phyloP scores from a whole-genome alignment of 225 moss, liverwort and hornwort genomes.

The Pleurozium schreberi region DNA sequence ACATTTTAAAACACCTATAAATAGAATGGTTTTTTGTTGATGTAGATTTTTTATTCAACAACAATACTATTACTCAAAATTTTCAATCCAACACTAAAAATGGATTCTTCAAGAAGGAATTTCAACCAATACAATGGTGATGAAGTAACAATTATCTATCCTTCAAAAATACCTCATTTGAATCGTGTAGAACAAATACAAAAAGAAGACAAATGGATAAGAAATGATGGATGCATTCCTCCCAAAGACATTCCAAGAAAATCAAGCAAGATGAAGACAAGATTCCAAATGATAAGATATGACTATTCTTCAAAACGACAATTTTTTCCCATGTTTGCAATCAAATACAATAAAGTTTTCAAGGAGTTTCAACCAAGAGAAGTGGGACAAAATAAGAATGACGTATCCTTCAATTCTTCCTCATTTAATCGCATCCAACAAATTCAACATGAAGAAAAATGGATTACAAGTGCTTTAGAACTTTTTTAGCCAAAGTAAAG shows the following conservation, averaged over 20 bases:
- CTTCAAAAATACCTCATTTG: neutral
- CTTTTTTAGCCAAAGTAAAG: neutral
- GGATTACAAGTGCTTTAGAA: neutral
- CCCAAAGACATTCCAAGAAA: neutral
- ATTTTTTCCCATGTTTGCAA: neutral
- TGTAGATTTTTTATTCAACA: neutral
- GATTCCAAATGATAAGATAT: neutral
- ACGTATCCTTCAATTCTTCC: rapidly evolving
- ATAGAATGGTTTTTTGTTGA: neutral
- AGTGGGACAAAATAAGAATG: neutral
- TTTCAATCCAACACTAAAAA: neutral
- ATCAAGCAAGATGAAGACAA: neutral
- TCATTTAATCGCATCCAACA: neutral
- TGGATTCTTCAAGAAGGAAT: neutral
- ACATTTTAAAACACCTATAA: neutral
- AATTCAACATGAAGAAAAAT: neutral
- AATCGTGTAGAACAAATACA: neutral
- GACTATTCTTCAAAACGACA: neutral
- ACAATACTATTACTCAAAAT: neutral
- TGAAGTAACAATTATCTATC: no score
- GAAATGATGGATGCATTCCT: neutral
- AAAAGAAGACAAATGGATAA: neutral
- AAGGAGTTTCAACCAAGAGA: no score
- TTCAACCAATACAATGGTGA: neutral
- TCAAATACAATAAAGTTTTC: neutral